Base-by-base conservation (phyloP, 177 flowering plant species). In the Vitis hybrid region DNA sequence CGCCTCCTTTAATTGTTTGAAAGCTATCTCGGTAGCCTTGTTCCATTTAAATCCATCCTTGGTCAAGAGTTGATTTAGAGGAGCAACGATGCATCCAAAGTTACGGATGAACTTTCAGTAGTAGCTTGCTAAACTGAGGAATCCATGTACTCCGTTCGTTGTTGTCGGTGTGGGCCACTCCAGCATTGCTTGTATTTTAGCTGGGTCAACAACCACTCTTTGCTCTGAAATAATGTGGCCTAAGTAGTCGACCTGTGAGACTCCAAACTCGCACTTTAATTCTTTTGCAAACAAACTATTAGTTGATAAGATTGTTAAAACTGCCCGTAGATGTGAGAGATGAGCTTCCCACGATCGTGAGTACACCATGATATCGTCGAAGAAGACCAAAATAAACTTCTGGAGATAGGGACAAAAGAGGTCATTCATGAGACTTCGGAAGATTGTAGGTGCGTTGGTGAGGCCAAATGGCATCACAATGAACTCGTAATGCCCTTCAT, bases 361-460 rank as follows among this genome's bases (percentile, higher is more conserved):
- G 56, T 53, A 70, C 14, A 68, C n/a, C 18, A 66, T 16, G 12
- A 61, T 31, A 15, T 74, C 66, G 14, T 70, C 69, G 31, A 74
- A 64, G 45, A 75, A 75, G 6, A 70, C 62, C 1, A 75, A 11
- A 1, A 71, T 21, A 51, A 56, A 75, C 26, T 62, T 66, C 0
- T 58, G 0, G 1, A 75, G n/a, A 39, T 29, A 56, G 0, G 45
- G 67, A 3, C 3, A 0, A 10, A 75, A 66, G 1, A 69, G 10
- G 13, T 57, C 11, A 21, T 74, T 74, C 77, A 74, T 74, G 1
- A 64, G 11, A 3, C 50, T 15, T 21, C 58, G 69, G 18, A 71
- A 66, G 7, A 71, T 71, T 7, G 71, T 0, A 2, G 55, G 70
- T 5, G 73, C 70, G 14, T 74, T 74, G 0, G 60, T 39, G 45